phyloP scores from a whole-genome alignment of 2,329 filamentous ascomycete species.

The Aspergillus fumigatus region DNA sequence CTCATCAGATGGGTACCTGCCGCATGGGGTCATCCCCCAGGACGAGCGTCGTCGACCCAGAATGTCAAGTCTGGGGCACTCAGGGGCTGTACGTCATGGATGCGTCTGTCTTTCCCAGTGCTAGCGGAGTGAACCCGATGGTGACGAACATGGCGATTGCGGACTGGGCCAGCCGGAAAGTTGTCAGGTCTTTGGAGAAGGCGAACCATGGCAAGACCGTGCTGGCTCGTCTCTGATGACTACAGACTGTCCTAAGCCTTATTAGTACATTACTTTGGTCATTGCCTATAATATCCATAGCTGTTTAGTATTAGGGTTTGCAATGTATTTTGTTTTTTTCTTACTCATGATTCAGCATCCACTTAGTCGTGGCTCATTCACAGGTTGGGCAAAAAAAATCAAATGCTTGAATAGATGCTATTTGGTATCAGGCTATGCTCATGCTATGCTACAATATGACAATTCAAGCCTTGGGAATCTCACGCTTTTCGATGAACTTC shows the following conservation, averaged over 20 bases:
- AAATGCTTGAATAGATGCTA: no score
- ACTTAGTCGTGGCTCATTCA: no score
- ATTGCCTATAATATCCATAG: neutral
- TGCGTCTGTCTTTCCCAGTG: conserved; percentile 48
- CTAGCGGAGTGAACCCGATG: conserved; percentile 51
- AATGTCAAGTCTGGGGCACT: conserved; percentile 45
- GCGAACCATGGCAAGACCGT: conserved; percentile 7
- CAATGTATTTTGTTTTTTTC: neutral
- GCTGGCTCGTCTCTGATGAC: conserved; percentile 21
- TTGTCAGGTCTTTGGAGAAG: conserved; percentile 29
- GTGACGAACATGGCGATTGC: conserved; percentile 49
- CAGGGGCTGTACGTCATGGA: conserved; percentile 46
- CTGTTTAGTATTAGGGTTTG: neutral
- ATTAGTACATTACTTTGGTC: neutral
- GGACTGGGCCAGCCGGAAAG: conserved; percentile 42
- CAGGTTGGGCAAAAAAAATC: no score
- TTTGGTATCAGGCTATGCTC: neutral
- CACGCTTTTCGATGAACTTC: conserved; percentile 22
- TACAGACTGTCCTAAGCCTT: neutral
- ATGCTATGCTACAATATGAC: neutral
- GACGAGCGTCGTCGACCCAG: conserved; percentile 42
- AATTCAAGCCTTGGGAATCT: conserved; percentile 5
- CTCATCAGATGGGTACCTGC: conserved; percentile 51
- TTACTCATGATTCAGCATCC: neutral
- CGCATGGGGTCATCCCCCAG: conserved; percentile 42